Evolutionary conservation across 257 asterid genomes (phyloP).

Genomic region (Solanum chiquidenum): DNA sequence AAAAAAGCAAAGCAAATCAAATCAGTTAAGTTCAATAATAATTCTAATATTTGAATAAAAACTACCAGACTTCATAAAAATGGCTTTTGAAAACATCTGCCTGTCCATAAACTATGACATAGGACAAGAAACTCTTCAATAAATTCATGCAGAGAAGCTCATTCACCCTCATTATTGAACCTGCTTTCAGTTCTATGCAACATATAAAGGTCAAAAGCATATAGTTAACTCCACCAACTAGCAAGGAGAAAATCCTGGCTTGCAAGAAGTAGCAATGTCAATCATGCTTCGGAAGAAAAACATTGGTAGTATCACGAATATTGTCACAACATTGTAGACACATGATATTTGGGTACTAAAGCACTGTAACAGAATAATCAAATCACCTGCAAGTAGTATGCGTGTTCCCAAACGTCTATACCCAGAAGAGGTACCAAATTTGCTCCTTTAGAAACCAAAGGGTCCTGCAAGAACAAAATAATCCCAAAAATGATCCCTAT

Average conservation of each 20-base stretch:
- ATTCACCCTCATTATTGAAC: not conserved
- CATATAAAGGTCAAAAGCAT: not conserved
- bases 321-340: not conserved
- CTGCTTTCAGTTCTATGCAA: not conserved
- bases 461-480: slow-evolving; percentile 40
- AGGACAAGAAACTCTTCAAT: not conserved
- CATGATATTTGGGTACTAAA: not conserved
- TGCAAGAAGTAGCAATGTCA: not conserved
- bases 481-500: not conserved
- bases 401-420: slow-evolving; percentile 83
- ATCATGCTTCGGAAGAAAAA: not conserved
- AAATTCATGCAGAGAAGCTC: not conserved
- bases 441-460: slow-evolving; percentile 60
- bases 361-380: not conserved
- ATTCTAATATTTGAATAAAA: not conserved
- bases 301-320: not conserved
- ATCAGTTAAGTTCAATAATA: not conserved
- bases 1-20: not conserved
- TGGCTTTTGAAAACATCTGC: not conserved
- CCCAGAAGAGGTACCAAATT: slow-evolving; percentile 65
- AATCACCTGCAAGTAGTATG: slow-evolving; percentile 74
- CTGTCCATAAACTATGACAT: not conserved
- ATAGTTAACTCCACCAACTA: not conserved
- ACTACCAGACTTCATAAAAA: not conserved
- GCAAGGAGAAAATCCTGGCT: not conserved